These are phyloP conservation scores for Annulohypoxylon moriforme DNA, from an alignment of 495 filamentous ascomycete species.

Conservation along the genomic window DNA sequence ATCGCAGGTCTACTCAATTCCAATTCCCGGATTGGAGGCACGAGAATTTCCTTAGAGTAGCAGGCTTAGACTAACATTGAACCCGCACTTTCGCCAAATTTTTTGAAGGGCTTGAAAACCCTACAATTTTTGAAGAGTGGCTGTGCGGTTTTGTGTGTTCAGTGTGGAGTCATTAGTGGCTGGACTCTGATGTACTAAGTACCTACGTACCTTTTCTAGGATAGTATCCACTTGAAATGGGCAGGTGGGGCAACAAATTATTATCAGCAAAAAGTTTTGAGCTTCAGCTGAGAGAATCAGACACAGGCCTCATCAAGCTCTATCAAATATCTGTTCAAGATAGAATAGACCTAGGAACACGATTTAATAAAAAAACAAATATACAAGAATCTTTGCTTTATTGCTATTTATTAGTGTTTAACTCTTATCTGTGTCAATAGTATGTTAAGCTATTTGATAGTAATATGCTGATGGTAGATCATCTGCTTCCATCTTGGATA, in stretches of 20 bases:
- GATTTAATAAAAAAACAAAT: too few relatives aligned
- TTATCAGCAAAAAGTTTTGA: background rate
- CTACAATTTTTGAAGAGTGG: constrained; percentile 47
- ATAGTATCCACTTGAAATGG: background rate
- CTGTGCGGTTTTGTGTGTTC: constrained; percentile 18
- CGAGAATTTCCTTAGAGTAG: constrained; percentile 48
- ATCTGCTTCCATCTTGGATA: too few relatives aligned
- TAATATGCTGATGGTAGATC: too few relatives aligned
- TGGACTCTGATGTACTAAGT: background rate
- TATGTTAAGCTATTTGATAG: too few relatives aligned
- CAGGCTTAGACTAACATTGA: constrained; percentile 25
- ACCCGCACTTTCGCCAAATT: constrained; percentile 58
- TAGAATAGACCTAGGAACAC: too few relatives aligned
- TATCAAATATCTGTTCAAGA: too few relatives aligned
- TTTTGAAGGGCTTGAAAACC: constrained; percentile 63
- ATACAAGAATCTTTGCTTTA: too few relatives aligned
- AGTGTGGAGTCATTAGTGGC: constrained; percentile 8
- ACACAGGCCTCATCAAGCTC: too few relatives aligned
- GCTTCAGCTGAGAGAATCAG: background rate
- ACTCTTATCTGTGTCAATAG: too few relatives aligned
- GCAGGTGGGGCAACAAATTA: background rate
- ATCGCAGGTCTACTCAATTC: constrained; percentile 47
- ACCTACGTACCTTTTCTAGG: background rate
- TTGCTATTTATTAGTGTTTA: too few relatives aligned
- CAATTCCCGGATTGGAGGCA: constrained; percentile 46